Base-by-base conservation (phyloP, 345 rosid species). In the Dovyalis caffra region DNA sequence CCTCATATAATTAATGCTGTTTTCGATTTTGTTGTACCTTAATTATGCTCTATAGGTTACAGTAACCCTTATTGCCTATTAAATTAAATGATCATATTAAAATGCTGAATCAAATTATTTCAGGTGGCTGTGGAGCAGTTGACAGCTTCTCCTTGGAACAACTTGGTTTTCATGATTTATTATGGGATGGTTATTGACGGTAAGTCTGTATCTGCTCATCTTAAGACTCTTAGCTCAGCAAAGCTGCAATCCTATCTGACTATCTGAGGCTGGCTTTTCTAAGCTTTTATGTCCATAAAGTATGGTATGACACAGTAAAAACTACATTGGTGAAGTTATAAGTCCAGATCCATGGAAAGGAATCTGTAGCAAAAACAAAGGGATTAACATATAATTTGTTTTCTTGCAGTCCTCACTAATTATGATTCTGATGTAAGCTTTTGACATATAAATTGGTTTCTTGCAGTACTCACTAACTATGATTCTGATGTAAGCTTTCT, bases 101-200 rank as follows among this genome's bases (percentile, higher is more conserved):
- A 73, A 53, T 72, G 65, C 38, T 38, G 15, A 34, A 66, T 74
- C 35, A 6, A 49, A 66, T 66, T 25, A 2, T 62, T 75, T 69
- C 84, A 94, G 97, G 97, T 95, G 68, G 63, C 85, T 3, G 9
- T 92, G 80, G 97, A 92, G 77, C 97, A 92, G 79, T 68, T 91
- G 83, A 92, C 97, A 62, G 57, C 90, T 71, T 95, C 99, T 79
- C 99, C 97, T 65, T 84, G 90, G 88, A 95, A 91, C 89, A 94
- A 90, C 85, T 75, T 95, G 82, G 69, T 92, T 64, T 92, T 91
- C 88, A 88, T 90, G 97, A 68, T 92, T 78, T 92, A 88, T 79
- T 95, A 87, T 78, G 97, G 93, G 64, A 68, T 87, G 45, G 82
- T 91, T 49, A 72, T 92, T 6, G 97, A 95, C 69, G 84, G 97